These are phyloP conservation scores for Scheffersomyces insectosa DNA, from an alignment of 1,139 yeast species.

Conservation along the genomic window DNA sequence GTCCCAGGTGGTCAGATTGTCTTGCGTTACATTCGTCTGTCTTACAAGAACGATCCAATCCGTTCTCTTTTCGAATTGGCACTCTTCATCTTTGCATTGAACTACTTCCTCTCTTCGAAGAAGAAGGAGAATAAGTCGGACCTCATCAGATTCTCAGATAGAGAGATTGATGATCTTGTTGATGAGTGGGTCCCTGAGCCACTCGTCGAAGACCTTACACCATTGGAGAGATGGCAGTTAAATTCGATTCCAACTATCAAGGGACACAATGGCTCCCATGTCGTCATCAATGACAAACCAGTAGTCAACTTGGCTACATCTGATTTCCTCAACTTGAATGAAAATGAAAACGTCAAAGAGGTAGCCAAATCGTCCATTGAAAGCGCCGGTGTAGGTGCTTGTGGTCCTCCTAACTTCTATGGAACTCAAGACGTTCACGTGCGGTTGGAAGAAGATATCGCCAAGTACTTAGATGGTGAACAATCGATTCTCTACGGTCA, in stretches of 20 bases:
- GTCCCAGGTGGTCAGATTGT: conserved; percentile 84
- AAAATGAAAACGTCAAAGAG: conserved; percentile 46
- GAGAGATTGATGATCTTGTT: conserved; percentile 80
- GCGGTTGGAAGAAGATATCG: conserved; percentile 72
- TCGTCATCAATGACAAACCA: conserved; percentile 28
- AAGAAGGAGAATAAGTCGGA: conserved; percentile 78
- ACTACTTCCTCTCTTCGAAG: conserved; percentile 81
- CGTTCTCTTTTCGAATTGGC: conserved; percentile 81
- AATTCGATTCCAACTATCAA: conserved; percentile 62
- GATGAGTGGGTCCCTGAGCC: conserved; percentile 94
- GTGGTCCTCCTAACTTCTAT: conserved; percentile 98
- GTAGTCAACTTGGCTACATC: conserved; percentile 65
- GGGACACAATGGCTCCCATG: conserved; percentile 57
- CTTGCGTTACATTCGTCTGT: conserved; percentile 77
- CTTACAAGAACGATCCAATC: conserved; percentile 92
- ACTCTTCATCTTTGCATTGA: conserved; percentile 78
- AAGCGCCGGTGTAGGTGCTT: conserved; percentile 91
- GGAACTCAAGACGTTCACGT: conserved; percentile 95
- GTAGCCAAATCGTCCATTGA: conserved; percentile 61
- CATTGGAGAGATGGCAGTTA: conserved; percentile 61
- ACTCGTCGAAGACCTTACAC: conserved; percentile 55
- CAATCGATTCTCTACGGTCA: conserved; percentile 88
- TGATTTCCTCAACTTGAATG: conserved; percentile 63
- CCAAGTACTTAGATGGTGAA: conserved; percentile 74
- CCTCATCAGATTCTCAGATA: conserved; percentile 59